Evolutionary conservation across 208 protist genomes (phyloP).

Genomic region (Spongospora subterranea): DNA sequence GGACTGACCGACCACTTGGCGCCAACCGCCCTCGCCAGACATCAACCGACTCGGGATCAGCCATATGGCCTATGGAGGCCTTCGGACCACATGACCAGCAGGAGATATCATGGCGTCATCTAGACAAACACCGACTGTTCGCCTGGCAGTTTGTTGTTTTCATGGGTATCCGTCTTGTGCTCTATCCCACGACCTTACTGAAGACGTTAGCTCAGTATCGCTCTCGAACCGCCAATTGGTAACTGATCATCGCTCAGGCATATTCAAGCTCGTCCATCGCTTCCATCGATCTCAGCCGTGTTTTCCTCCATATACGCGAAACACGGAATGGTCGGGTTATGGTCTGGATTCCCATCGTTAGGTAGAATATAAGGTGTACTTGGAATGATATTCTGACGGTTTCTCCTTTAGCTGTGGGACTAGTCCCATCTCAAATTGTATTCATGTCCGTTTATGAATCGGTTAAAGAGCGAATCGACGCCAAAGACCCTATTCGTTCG

Average conservation of each 20-base stretch:
- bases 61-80: background rate
- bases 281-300: background rate
- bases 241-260: background rate
- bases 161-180: background rate
- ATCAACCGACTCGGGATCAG: too few relatives aligned
- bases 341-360: background rate
- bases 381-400: background rate
- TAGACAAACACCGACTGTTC: conserved; percentile 42
- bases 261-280: background rate
- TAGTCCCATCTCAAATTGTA: background rate
- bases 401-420: background rate
- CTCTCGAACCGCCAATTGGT: background rate
- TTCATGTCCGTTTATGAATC: conserved; percentile 47
- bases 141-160: conserved; percentile 31
- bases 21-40: too few relatives aligned
- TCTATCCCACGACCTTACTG: background rate
- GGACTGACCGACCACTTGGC: too few relatives aligned
- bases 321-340: background rate
- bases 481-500: background rate
- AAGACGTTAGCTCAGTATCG: background rate
- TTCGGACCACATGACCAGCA: background rate
- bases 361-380: background rate
- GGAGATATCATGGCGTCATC: conserved; percentile 22
- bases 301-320: background rate
- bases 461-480: background rate